Base-by-base conservation (phyloP, 257 asterid species). In the Handroanthus guayacan region DNA sequence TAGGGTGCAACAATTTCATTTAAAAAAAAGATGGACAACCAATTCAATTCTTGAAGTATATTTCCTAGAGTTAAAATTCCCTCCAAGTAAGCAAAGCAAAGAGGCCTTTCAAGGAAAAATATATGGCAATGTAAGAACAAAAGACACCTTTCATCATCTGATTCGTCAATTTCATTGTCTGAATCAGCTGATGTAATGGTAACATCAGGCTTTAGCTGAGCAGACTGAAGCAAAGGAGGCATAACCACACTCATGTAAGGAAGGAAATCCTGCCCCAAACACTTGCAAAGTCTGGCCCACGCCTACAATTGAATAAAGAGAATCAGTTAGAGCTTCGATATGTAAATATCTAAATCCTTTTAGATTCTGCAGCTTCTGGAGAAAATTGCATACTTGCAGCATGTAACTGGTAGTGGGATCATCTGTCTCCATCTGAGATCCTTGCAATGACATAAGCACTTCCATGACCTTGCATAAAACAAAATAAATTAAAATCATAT, bases 281-380 rank as follows among this genome's bases (percentile, higher is more conserved):
- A 91, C 89, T 93, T 93, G 97, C 98, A 93, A 57, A 93, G 95
- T 71, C 98, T 86, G 72, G 98, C 97, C 98, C 98, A 93, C 14
- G 98, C 98, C 98, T 91, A 69, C 55, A 79, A 72, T 48, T 74
- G 75, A 77, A 47, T 14, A 58, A 71, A 80, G 64, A 17, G 37
- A 17, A 25, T 31, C 63, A 38, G 44, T 54, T 34, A 36, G 70
- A 62, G 58, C 36, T 74, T 43, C 34, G n/a, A 68, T 61, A 47
- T 18, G 55, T 61, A 74, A 50, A 39, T 36, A 72, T 37, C 38
- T 41, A 66, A 60, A 41, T 14, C 31, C 55, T 73, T 70, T 56
- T 18, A 52, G 34, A 67, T 12, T 39, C 70, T 43, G 44, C 83
- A 79, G 82, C 67, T 60, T 63, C 48, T 5, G 55, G 57, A 77